Percentiles rank a stretch among this genome's conserved stretches.
Conservation (phyloP, 2,329 filamentous ascomycete species). For the Neopestalotiopsis rosae region DNA sequence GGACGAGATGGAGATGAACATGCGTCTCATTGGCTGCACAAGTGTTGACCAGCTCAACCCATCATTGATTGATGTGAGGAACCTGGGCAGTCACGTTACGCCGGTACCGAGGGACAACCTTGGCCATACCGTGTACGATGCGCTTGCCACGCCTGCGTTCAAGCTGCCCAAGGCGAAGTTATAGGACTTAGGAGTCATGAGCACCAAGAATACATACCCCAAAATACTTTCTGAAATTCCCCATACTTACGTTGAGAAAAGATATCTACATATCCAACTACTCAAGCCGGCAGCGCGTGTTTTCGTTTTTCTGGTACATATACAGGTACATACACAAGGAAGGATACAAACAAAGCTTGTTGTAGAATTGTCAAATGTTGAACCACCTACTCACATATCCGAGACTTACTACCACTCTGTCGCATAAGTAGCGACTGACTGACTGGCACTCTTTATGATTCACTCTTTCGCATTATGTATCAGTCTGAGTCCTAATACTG, state of each 20-base stretch:
- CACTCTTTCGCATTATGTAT: too few relatives aligned
- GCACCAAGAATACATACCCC: not conserved
- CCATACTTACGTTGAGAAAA: not conserved
- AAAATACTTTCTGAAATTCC: not conserved
- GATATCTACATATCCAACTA: not conserved
- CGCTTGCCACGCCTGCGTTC: constrained; percentile 57
- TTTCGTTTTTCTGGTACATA: too few relatives aligned
- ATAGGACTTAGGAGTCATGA: constrained; percentile 34
- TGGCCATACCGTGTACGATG: constrained; percentile 56
- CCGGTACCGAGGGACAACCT: constrained; percentile 55
- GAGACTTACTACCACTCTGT: too few relatives aligned
- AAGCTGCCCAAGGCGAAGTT: constrained; percentile 55
- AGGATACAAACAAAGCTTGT: too few relatives aligned
- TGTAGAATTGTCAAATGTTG: too few relatives aligned
- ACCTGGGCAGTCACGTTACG: constrained; percentile 61
- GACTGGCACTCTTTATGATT: too few relatives aligned
- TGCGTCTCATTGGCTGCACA: constrained; percentile 86
- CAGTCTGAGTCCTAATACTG: too few relatives aligned
- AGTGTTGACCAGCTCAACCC: constrained; percentile 80
- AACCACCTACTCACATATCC: too few relatives aligned
- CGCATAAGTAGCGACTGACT: too few relatives aligned
- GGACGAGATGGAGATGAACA: constrained; percentile 99
- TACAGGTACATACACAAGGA: too few relatives aligned
- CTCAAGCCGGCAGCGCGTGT: too few relatives aligned
- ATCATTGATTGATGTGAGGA: constrained; percentile 78